Base-by-base conservation (phyloP, 2,329 filamentous ascomycete species). In the Tricladium varicosporioides region DNA sequence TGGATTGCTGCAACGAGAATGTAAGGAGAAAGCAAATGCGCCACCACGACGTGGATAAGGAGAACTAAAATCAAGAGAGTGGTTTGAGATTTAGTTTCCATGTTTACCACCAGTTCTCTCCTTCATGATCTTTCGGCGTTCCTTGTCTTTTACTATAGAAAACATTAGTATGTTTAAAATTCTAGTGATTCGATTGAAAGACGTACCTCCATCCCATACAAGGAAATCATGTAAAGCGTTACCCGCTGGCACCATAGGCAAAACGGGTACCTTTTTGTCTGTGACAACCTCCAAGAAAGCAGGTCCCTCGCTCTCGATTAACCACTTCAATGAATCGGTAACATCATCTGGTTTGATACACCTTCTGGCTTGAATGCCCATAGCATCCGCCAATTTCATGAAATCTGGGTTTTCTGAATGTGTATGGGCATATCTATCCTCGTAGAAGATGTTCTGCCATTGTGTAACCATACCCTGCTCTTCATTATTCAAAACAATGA, bases 381-480 rank as follows among this genome's bases (percentile, higher is more conserved):
- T 97, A 18, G 93, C 87, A 63, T 97, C 90, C 33, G 91, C 85
- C 48, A 97, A 80, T 78, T 94, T 96, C 75, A 93, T 89, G 72
- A 97, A 97, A 72, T 97, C 86, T n/a, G 93, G 92, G 75, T 97
- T 97, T 71, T 84, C 81, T 77, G 96, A 92, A 74, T 97, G 93
- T 0, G 93, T 97, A 73, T 96, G 92, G 36, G 91, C 82, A 68
- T 86, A 97, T 66, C 93, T 86, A 71, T 97, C 92, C 74, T 96
- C 89, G 78, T 96, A 97, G 78, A 97, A 97, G 64, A 97, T 85
- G 68, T 91, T 92, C 76, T 97, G 93, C 93, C 93, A 97, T 77
- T 97, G 93, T 1, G 92, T 97, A 45, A 97, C 92, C 93, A 97
- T 97, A 53, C 93, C 93, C 76, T 97, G 93, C 76, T 97, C 92